Evolutionary conservation across 2,329 filamentous ascomycete species (phyloP).

Genomic region (Talaromyces sp.): DNA sequence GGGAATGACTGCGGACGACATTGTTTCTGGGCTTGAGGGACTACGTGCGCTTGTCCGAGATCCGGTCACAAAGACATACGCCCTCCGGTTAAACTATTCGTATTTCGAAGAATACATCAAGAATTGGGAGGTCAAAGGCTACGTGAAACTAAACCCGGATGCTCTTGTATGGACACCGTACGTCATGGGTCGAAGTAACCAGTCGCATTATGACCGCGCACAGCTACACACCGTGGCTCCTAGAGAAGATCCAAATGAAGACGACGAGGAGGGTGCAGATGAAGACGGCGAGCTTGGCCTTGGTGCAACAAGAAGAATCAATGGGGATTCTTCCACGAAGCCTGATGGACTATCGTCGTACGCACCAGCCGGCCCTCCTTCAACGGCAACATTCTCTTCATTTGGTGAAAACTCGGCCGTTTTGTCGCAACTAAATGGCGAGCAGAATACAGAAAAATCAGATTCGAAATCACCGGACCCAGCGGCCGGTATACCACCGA

Average conservation of each 20-base stretch:
- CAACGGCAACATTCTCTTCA: constrained; percentile 24
- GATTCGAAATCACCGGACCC: constrained; percentile 23
- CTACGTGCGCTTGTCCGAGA: constrained; percentile 85
- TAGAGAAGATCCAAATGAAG: constrained; percentile 63
- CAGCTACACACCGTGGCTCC: constrained; percentile 83
- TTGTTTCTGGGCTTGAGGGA: constrained; percentile 87
- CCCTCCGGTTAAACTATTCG: constrained; percentile 75
- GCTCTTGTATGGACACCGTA: constrained; percentile 93
- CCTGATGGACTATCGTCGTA: constrained; percentile 17
- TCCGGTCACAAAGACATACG: constrained; percentile 81
- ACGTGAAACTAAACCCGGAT: constrained; percentile 75
- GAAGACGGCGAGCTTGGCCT: constrained; percentile 12
- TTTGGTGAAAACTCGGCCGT: background rate
- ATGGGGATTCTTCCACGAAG: constrained; percentile 14
- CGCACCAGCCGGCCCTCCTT: constrained; percentile 33
- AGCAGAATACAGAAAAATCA: constrained; percentile 18
- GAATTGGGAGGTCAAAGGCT: constrained; percentile 84
- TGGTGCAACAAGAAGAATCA: constrained; percentile 1
- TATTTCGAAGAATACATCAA: constrained; percentile 84
- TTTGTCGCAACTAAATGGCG: constrained; percentile 20
- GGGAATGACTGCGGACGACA: constrained; percentile 93
- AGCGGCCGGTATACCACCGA: constrained; percentile 35
- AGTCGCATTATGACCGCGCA: constrained; percentile 75
- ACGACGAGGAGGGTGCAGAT: constrained; percentile 18
- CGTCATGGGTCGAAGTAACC: constrained; percentile 83